Percentiles rank a stretch among this genome's conserved stretches.
Evolutionary conservation across 2,329 filamentous ascomycete species (phyloP).

Genomic region (Trichoderma citrinoviride): DNA sequence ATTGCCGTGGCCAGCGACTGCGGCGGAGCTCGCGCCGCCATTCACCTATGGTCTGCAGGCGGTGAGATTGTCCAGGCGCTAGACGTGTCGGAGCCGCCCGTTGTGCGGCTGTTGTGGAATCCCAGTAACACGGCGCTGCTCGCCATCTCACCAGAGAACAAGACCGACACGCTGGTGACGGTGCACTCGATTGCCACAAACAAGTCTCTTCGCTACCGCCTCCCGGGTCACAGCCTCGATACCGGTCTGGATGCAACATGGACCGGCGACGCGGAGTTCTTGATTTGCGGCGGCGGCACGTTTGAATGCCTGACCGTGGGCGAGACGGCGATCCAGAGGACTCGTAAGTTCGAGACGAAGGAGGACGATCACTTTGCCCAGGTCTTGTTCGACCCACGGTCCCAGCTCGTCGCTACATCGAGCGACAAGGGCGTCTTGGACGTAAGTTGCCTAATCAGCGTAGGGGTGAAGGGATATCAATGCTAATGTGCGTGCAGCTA

Average conservation of each 20-base stretch:
- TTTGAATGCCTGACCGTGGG: slow-evolving; percentile 49
- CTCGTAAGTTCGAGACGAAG: slow-evolving; percentile 51
- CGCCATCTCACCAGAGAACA: slow-evolving; percentile 55
- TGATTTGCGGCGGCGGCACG: slow-evolving; percentile 57
- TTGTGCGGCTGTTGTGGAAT: slow-evolving; percentile 62
- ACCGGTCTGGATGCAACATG: slow-evolving; percentile 58
- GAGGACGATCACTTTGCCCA: slow-evolving; percentile 54
- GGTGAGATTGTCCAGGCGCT: slow-evolving; percentile 53
- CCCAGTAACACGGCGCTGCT: slow-evolving; percentile 54
- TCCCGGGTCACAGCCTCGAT: slow-evolving; percentile 51
- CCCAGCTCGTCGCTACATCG: slow-evolving; percentile 56
- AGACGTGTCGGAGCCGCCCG: slow-evolving; percentile 57
- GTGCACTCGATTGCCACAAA: slow-evolving; percentile 48
- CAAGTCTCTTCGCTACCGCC: slow-evolving; percentile 47
- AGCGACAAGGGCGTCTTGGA: slow-evolving; percentile 60
- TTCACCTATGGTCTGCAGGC: slow-evolving; percentile 56
- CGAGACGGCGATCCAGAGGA: slow-evolving; percentile 45
- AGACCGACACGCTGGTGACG: slow-evolving; percentile 52
- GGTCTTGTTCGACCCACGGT: slow-evolving; percentile 55
- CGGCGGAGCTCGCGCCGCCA: slow-evolving; percentile 47
- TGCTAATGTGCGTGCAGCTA: slow-evolving; percentile 39
- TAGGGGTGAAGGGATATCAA: background rate
- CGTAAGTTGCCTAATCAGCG: slow-evolving; percentile 43
- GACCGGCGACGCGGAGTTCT: slow-evolving; percentile 57
- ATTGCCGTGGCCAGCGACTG: slow-evolving; percentile 59